Conservation (phyloP, 164 flowering plant species). For the Cinnamomum micranthum region DNA sequence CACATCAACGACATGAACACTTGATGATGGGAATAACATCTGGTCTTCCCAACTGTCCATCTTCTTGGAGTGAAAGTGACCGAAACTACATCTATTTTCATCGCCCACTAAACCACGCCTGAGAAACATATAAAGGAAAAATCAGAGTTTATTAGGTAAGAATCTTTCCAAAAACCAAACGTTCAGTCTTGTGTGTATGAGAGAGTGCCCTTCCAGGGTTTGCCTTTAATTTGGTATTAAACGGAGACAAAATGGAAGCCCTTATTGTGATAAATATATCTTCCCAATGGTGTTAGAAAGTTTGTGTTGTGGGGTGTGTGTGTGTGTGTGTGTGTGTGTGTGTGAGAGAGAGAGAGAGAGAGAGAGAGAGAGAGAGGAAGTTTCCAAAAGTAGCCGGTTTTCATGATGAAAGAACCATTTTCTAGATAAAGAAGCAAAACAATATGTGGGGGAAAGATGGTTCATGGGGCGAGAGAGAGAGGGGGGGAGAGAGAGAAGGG, state of each 20-base stretch:
- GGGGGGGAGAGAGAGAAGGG: conserved; percentile 7
- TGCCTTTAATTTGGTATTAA: neutral
- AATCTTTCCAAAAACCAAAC: neutral
- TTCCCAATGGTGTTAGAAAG: no score
- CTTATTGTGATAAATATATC: no score
- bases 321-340: neutral
- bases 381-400: neutral
- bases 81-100: conserved; percentile 37
- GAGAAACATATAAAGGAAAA: neutral
- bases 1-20: conserved; percentile 34
- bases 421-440: neutral
- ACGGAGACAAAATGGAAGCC: neutral
- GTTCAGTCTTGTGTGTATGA: neutral
- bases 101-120: conserved; percentile 64
- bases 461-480: conserved; percentile 17
- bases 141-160: neutral
- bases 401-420: neutral
- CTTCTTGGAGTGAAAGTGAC: conserved; percentile 40
- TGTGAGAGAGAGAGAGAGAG: conserved; percentile 1
- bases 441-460: neutral
- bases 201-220: neutral
- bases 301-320: neutral
- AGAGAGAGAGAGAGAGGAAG: conserved; percentile 4
- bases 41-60: conserved; percentile 68
- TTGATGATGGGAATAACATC: conserved; percentile 31